These are phyloP conservation scores for Iodosphaeria phyllophila DNA, from an alignment of 2,329 filamentous ascomycete genomes.

Conservation along the genomic window DNA sequence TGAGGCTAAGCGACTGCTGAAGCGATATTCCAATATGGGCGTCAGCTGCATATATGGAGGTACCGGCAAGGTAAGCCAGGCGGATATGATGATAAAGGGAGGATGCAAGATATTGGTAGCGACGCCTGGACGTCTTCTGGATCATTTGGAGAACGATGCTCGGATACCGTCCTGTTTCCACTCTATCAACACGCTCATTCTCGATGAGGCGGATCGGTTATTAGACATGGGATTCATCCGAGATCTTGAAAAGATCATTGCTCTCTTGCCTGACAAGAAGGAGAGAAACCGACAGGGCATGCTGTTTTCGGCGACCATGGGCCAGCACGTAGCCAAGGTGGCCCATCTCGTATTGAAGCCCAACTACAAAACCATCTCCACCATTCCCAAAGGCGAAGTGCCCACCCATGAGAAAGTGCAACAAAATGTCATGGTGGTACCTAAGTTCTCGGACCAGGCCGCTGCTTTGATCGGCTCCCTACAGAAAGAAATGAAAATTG, in stretches of 20 bases:
- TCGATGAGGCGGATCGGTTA: constrained; percentile 68
- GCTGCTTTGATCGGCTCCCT: constrained; percentile 39
- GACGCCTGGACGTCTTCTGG: constrained; percentile 60
- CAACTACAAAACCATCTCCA: constrained; percentile 66
- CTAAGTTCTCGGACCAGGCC: constrained; percentile 51
- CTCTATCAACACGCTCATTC: constrained; percentile 56
- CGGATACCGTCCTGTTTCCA: constrained; percentile 43
- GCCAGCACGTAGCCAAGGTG: constrained; percentile 58
- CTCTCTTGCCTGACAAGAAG: constrained; percentile 43
- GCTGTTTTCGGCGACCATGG: constrained; percentile 75
- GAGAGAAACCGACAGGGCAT: constrained; percentile 48
- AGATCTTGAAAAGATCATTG: constrained; percentile 58
- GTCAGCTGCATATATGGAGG: too few species aligned
- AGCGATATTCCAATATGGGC: too few species aligned
- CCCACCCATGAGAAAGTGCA: constrained; percentile 62
- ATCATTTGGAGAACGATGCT: constrained; percentile 60
- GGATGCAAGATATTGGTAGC: constrained; percentile 69
- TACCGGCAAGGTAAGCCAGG: too few species aligned
- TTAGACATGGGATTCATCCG: constrained; percentile 76
- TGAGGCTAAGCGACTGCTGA: too few species aligned
- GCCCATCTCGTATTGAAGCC: constrained; percentile 49
- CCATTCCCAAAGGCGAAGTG: constrained; percentile 54
- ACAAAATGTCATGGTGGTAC: constrained; percentile 48
- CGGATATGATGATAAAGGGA: too few species aligned
- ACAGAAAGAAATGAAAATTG: constrained; percentile 19